Base-by-base conservation (phyloP, 108 stramenopile genomes). In the Cylindrotheca closterium region DNA sequence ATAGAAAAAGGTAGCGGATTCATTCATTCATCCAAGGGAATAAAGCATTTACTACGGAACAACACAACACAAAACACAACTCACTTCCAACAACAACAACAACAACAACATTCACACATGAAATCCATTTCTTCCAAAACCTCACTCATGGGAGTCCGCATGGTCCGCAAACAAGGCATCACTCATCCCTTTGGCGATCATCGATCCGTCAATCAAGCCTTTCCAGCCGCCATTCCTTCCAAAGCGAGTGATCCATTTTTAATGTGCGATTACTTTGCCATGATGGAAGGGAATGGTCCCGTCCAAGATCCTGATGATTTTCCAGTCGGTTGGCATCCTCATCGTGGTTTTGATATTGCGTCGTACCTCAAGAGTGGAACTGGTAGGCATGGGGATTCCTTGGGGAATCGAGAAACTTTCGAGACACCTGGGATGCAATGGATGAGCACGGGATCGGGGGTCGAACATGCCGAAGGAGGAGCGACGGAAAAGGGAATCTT, bases 261-360 rank as follows among this genome's bases (percentile, higher is more conserved):
- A n/a, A 84, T 84, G 83, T 84, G 83, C 73, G 83, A 84, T 52
- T 75, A 84, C 59, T 80, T 80, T 31, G 50, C 59, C 59, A 58
- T 63, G 54, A 30, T 47, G 4, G 63, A 72, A 47, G 58, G 48
- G 21, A 50, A 48, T 23, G 71, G 63, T 15, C 50, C 53, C 5
- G 64, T 53, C 17, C 17, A 3, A 5, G 58, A 73, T 58, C 58
- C 37, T n/a, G 83, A 84, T 52, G 65, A 75, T 27, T 84, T 84
- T 59, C 79, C 79, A 15, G 47, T 84, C 30, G 70, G 58, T 61
- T 80, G 83, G 83, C 79, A 84, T 63, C 83, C 83, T 47, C 83
- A 84, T 29, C 52, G 79, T 1, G 83, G 83, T 19, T 71, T 84
- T 47, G 83, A 84, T 51, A 81, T 80, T 52, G 50, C 68, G 30